phyloP scores from a whole-genome alignment of 371 early-diverging fungal species.

The Mucor velutinosus region DNA sequence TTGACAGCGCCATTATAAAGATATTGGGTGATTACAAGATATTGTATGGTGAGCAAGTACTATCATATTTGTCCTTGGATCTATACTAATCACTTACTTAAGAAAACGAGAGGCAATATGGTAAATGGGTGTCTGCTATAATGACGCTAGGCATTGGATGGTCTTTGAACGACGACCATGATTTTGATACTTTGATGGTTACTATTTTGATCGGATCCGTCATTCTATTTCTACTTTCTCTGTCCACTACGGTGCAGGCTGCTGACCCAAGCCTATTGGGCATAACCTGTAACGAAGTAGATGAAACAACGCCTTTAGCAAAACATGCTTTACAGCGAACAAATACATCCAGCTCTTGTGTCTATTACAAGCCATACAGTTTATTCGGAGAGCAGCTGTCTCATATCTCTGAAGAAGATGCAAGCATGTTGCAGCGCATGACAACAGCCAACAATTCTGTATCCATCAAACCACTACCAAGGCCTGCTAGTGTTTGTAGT shows the following conservation, averaged over 20 bases:
- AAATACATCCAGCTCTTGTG: slow-evolving; percentile 10
- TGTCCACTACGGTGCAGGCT: slow-evolving; percentile 42
- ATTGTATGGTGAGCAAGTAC: slow-evolving; percentile 32
- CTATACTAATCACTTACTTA: background rate
- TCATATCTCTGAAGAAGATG: slow-evolving; percentile 51
- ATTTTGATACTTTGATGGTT: slow-evolving; percentile 49
- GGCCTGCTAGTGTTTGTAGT: slow-evolving; percentile 11
- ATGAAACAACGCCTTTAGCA: slow-evolving; percentile 18
- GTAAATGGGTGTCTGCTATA: slow-evolving; percentile 29
- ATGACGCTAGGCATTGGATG: slow-evolving; percentile 38
- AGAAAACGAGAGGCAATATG: slow-evolving; percentile 34
- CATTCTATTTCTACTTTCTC: slow-evolving; percentile 34
- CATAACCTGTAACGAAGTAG: slow-evolving; percentile 2
- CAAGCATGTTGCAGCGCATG: slow-evolving; percentile 36
- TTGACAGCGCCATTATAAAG: slow-evolving; percentile 41
- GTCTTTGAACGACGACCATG: slow-evolving; percentile 46
- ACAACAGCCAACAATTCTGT: slow-evolving; percentile 14
- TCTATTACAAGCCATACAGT: slow-evolving; percentile 44
- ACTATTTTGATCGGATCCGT: slow-evolving; percentile 37
- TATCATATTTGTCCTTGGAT: background rate
- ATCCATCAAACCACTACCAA: slow-evolving; percentile 9
- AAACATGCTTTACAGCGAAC: slow-evolving; percentile 24
- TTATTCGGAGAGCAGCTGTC: slow-evolving; percentile 45
- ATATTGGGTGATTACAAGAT: slow-evolving; percentile 38
- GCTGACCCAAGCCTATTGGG: slow-evolving; percentile 29